Evolutionary conservation across 768 basidiomycete species (phyloP).

Genomic region (Melanogaster broomeanus): DNA sequence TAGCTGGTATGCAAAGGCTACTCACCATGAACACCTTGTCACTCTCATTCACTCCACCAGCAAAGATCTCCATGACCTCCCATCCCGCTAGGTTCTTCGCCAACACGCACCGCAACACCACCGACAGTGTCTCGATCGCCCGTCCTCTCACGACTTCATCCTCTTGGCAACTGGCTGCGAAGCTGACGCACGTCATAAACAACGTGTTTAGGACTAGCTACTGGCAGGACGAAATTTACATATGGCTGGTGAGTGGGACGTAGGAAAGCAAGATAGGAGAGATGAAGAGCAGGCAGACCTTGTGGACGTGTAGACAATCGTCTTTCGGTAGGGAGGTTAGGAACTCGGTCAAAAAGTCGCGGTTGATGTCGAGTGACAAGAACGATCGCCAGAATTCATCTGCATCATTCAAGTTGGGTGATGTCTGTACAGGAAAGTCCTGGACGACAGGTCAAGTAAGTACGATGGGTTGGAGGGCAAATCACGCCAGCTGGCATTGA

Average conservation of each 20-base stretch:
- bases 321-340: slow-evolving; percentile 48
- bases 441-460: slow-evolving; percentile 20
- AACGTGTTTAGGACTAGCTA: slow-evolving; percentile 52
- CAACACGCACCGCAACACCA: slow-evolving; percentile 49
- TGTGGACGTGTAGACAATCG: slow-evolving; percentile 47
- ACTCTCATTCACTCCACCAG: slow-evolving; percentile 58
- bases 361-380: slow-evolving; percentile 54
- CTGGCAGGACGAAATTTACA: slow-evolving; percentile 28
- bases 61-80: slow-evolving; percentile 73
- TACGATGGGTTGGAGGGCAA: background rate
- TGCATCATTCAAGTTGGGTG: slow-evolving; percentile 45
- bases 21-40: slow-evolving; percentile 58
- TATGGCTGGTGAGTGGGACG: slow-evolving; percentile 11
- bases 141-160: slow-evolving; percentile 26
- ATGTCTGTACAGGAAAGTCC: slow-evolving; percentile 46
- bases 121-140: slow-evolving; percentile 53
- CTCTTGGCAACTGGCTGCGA: slow-evolving; percentile 35
- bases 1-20: background rate
- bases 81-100: slow-evolving; percentile 63
- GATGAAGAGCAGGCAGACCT: slow-evolving; percentile 39
- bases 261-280: background rate
- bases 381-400: slow-evolving; percentile 54
- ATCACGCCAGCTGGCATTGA: background rate
- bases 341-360: slow-evolving; percentile 42
- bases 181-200: slow-evolving; percentile 47